phyloP scores from a whole-genome alignment of 768 basidiomycete species.

The Cyathus striatus region DNA sequence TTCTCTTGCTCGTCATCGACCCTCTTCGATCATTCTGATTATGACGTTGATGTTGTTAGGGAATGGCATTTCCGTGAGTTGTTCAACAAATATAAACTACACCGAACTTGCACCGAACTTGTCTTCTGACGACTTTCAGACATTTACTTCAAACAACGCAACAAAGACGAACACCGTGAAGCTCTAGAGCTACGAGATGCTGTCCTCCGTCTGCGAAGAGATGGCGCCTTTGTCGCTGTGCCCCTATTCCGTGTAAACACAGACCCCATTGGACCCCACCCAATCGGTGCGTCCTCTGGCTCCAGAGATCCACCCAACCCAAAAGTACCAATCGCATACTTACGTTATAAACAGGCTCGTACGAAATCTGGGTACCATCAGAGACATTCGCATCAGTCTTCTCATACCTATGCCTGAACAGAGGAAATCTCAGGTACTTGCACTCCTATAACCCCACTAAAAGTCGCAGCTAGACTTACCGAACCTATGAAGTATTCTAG shows the following conservation, averaged over 20 bases:
- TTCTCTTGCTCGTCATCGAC: not conserved
- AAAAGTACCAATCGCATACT: not conserved
- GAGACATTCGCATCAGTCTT: constrained; percentile 75
- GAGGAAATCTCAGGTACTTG: constrained; percentile 60
- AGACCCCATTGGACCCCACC: constrained; percentile 70
- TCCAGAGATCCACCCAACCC: not conserved
- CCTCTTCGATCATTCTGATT: not conserved
- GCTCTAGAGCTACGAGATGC: constrained; percentile 69
- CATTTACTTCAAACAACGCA: constrained; percentile 75
- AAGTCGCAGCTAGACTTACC: no score
- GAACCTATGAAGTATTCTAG: constrained; percentile 48
- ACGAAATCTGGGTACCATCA: constrained; percentile 76
- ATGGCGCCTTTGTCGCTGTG: constrained; percentile 78
- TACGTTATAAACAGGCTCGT: constrained; percentile 47
- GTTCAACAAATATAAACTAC: no score
- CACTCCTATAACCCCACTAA: no score
- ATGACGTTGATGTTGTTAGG: constrained; percentile 24
- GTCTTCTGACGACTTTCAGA: constrained; percentile 49
- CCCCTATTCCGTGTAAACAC: constrained; percentile 69
- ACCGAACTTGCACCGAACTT: no score
- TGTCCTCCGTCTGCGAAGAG: constrained; percentile 61
- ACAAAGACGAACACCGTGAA: constrained; percentile 53
- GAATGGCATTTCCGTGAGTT: constrained; percentile 78
- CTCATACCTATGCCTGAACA: constrained; percentile 67
- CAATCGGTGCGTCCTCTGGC: constrained; percentile 47